Conservation (phyloP, 164 flowering plant genomes). For the Saururus chinensis region DNA sequence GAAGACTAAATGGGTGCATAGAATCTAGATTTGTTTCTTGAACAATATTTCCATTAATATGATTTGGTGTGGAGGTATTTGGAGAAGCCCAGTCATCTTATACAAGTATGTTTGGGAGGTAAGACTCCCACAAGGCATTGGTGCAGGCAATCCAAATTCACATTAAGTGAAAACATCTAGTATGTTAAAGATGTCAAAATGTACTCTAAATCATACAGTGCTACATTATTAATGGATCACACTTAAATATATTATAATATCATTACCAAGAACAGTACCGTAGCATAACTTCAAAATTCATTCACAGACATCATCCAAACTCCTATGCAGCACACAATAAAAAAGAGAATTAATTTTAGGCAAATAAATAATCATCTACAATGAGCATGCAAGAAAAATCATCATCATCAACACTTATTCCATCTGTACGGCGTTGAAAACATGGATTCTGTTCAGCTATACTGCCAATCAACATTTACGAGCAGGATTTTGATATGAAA, state of each 20-base stretch:
- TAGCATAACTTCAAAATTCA: slow-evolving; percentile 95
- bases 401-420: background rate
- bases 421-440: too few species aligned
- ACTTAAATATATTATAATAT: background rate
- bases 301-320: slow-evolving; percentile 93
- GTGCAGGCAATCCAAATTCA: too few species aligned
- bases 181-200: too few species aligned
- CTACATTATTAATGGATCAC: slow-evolving; percentile 18
- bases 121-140: slow-evolving; percentile 41
- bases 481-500: background rate
- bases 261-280: slow-evolving; percentile 81
- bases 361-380: background rate
- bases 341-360: background rate
- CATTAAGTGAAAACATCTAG: too few species aligned
- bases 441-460: too few species aligned
- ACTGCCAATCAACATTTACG: background rate
- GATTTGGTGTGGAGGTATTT: slow-evolving; percentile 47
- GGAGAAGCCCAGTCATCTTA: slow-evolving; percentile 53
- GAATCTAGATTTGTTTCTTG: slow-evolving; percentile 11
- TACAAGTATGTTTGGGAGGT: slow-evolving; percentile 67
- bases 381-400: background rate
- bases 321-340: slow-evolving; percentile 36
- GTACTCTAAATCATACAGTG: background rate
- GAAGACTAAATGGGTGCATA: slow-evolving; percentile 17
- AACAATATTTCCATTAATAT: slow-evolving; percentile 31